A percentile compares a stretch with the other conserved stretches of the same genome.
Evolutionary conservation across 2,329 filamentous ascomycete genomes (phyloP).

Genomic region (Fusarium virguliforme): DNA sequence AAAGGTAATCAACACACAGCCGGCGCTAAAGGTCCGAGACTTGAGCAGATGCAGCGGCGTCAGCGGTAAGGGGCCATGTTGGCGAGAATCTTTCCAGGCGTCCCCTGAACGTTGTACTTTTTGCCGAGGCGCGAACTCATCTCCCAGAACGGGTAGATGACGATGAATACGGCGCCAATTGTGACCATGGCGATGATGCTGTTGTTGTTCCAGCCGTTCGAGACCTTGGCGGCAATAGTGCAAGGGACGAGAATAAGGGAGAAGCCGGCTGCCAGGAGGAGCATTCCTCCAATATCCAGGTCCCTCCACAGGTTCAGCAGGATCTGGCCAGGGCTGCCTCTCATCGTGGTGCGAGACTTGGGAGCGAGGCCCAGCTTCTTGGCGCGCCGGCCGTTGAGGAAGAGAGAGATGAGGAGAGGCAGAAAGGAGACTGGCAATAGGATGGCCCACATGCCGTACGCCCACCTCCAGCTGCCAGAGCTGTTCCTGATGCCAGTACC

Average conservation of each 20-base stretch:
- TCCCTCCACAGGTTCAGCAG: constrained; percentile 28
- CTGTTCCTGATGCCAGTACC: constrained; percentile 58
- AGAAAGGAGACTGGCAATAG: constrained; percentile 71
- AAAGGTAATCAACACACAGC: constrained; percentile 43
- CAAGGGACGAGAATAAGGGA: constrained; percentile 68
- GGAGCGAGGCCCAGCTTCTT: constrained; percentile 55
- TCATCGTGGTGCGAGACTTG: constrained; percentile 14
- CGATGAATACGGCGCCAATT: constrained; percentile 64
- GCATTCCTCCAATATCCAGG: constrained; percentile 62
- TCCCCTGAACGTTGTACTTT: constrained; percentile 55
- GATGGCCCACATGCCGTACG: constrained; percentile 74
- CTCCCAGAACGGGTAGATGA: constrained; percentile 70
- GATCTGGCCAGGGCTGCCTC: background rate
- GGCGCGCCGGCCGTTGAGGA: constrained; percentile 67
- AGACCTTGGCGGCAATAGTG: constrained; percentile 55
- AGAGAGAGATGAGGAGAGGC: constrained; percentile 68
- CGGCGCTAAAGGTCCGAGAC: constrained; percentile 63
- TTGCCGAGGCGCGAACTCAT: constrained; percentile 61
- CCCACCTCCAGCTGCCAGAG: constrained; percentile 72
- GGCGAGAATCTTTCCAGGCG: constrained; percentile 58
- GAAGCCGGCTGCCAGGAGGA: constrained; percentile 66
- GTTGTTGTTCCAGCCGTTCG: constrained; percentile 58
- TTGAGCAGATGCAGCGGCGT: constrained; percentile 50
- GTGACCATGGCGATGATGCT: constrained; percentile 65
- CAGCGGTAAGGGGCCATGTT: constrained; percentile 54